Conservation (phyloP, 805 yeast species). For the Metschnikowia gruessii region DNA sequence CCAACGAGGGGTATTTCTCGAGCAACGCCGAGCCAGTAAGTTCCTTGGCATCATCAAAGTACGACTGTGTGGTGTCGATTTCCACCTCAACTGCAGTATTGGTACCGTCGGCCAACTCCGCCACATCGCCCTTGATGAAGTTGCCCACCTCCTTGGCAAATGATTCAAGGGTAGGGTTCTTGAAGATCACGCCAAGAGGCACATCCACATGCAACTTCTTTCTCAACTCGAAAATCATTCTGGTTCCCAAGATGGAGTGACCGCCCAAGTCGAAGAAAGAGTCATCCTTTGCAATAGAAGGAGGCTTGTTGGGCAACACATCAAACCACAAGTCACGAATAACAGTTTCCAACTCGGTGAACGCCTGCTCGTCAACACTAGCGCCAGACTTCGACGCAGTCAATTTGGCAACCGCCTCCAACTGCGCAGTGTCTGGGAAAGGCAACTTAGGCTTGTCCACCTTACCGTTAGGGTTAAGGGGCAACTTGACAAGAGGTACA, state of each 20-base stretch:
- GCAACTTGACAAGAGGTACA: conserved; percentile 81
- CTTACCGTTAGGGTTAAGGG: conserved; percentile 97
- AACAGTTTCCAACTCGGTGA: conserved; percentile 61
- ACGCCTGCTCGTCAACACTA: conserved; percentile 43
- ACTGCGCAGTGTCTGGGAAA: conserved; percentile 86
- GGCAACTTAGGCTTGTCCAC: conserved; percentile 97
- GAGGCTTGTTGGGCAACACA: conserved; percentile 82
- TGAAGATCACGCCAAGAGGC: conserved; percentile 88
- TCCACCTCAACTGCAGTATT: conserved; percentile 26
- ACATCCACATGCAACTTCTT: conserved; percentile 73
- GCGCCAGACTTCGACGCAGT: conserved; percentile 40
- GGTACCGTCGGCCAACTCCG: conserved; percentile 37
- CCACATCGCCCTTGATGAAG: conserved; percentile 48
- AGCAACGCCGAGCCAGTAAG: conserved; percentile 42
- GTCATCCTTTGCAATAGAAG: conserved; percentile 71
- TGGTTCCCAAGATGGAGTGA: conserved; percentile 93
- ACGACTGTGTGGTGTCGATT: conserved; percentile 27
- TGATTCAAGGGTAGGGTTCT: conserved; percentile 76
- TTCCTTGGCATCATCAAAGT: conserved; percentile 71
- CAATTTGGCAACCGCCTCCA: conserved; percentile 64
- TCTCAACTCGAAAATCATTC: conserved; percentile 92
- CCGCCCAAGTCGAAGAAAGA: conserved; percentile 98
- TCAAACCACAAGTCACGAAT: conserved; percentile 82
- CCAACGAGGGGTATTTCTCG: conserved; percentile 45
- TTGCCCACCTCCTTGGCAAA: conserved; percentile 74